Evolutionary conservation across 768 basidiomycete genomes (phyloP), one percentile per base, ranked within the genome.

Genomic region (Xerocomellus dryophilus): DNA sequence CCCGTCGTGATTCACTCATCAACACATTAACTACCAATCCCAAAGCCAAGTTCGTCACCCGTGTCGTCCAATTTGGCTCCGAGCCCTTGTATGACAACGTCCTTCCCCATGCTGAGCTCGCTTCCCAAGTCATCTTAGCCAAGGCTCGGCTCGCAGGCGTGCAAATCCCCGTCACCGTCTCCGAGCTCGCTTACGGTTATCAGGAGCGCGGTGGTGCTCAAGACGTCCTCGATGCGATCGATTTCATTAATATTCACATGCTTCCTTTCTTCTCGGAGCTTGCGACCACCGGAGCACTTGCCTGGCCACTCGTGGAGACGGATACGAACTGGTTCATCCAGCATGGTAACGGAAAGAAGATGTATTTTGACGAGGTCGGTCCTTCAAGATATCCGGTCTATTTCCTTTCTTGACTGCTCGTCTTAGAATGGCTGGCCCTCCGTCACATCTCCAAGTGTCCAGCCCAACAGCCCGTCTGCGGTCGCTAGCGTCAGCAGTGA

Each of bases 401-500:
- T 44, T 41, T 36, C 8, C n/a, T 18, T 32, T 21, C 11, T 15
- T 63, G 17, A 58, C 25, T 2, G 9, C 43, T 44, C 29, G 43
- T 38, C 3, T n/a, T 20, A 89, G 88, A 90, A 88, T 64, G 86
- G 88, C 36, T 90, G 87, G 88, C 88, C 88, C 1, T 88, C 86
- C 0, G 73, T 74, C 43, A 84, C 83, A 1, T 89, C 78, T 17
- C 34, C 65, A 2, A 74, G 80, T 9, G 85, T 90, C 11, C 74
- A 87, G 55, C 81, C 87, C 2, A 90, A 89, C 65, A 85, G 81
- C 57, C 74, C 75, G 0, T 54, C 64, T 43, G 88, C 88, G 5
- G 77, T 86, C 7, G 80, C 86, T 1, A 74, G 81, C 63, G 71
- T 87, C 27, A 64, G 69, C n/a, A 86, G 81, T 53, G 88, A 86